Evolutionary conservation across 192 early-diverging fungal species (phyloP), one percentile per base, ranked within the genome.

Genomic region (Coemansia asiatica): DNA sequence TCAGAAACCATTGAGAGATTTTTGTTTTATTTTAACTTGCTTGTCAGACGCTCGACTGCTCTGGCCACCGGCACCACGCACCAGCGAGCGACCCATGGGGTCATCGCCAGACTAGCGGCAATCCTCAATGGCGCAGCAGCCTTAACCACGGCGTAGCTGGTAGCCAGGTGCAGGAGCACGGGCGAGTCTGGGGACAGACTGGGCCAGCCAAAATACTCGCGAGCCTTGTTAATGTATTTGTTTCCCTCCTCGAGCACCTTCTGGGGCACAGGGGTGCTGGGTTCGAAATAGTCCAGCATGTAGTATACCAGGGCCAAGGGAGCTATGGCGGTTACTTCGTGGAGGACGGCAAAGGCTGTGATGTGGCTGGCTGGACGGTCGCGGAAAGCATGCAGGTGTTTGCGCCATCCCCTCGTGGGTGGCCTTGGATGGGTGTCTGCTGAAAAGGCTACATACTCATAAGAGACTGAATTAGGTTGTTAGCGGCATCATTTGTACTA

Each of bases 261-360:
- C 26, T 90, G 85, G 0, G 93, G 90, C 22, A 94, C 75, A 3
- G 90, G 89, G 6, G 90, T 81, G n/a, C 79, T 63, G 5, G 89
- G 25, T 6, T 84, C 84, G 18, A 79, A 84, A 57, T 73, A 64
- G 23, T 70, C 63, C 19, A 95, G 81, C 12, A 74, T 56, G 61
- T 85, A 90, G 72, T 94, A 97, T 19, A 94, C 64, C 12, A 89
- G 61, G 0, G 87, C 87, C 25, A 97, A 71, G 8, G 93, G 95
- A 1, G 88, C 75, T 23, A 97, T 75, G 1, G 93, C 95, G 2
- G 95, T 97, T 3, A 94, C 56, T 77, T 97, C 93, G 71, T 97
- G 95, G 23, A 97, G 83, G 16, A 95, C 63, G 7, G 86, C 83
- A 73, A 97, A 97, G 1, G 92, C 78, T 7, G 85, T 81, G 18